Percentiles rank a stretch among this genome's conserved stretches.
Evolutionary conservation across 2,329 filamentous ascomycete genomes (phyloP).

Genomic region (Fusarium decemcellulare): DNA sequence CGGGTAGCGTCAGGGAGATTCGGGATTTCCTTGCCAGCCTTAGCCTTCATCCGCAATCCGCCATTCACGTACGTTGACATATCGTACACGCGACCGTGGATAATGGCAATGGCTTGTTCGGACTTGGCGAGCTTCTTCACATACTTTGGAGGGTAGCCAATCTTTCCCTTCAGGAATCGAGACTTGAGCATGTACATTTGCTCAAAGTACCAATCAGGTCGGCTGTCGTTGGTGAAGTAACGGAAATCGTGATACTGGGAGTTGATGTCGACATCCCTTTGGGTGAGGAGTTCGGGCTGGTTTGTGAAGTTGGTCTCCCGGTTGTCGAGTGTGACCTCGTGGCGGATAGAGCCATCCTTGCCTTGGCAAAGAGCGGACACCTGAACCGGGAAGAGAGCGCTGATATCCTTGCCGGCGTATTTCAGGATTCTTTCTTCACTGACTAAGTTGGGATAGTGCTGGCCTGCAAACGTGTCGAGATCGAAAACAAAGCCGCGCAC

Average conservation of each 20-base stretch:
- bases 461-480: slow-evolving; percentile 78
- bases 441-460: slow-evolving; percentile 79
- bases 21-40: slow-evolving; percentile 64
- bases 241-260: slow-evolving; percentile 94
- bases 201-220: slow-evolving; percentile 93
- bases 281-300: slow-evolving; percentile 73
- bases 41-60: slow-evolving; percentile 75
- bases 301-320: slow-evolving; percentile 81
- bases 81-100: slow-evolving; percentile 88
- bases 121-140: slow-evolving; percentile 78
- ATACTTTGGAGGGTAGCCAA: slow-evolving; percentile 87
- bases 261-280: slow-evolving; percentile 75
- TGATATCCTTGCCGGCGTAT: slow-evolving; percentile 92
- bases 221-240: slow-evolving; percentile 82
- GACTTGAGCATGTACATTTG: slow-evolving; percentile 84
- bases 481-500: slow-evolving; percentile 94
- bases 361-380: slow-evolving; percentile 93
- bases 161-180: slow-evolving; percentile 86
- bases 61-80: slow-evolving; percentile 86
- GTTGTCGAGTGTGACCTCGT: slow-evolving; percentile 88
- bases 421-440: slow-evolving; percentile 72
- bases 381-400: slow-evolving; percentile 90
- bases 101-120: slow-evolving; percentile 79
- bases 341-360: slow-evolving; percentile 73
- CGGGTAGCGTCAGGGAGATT: slow-evolving; percentile 69